phyloP scores from a whole-genome alignment of 495 filamentous ascomycete genomes.

The Aspergillus egyptiacus region DNA sequence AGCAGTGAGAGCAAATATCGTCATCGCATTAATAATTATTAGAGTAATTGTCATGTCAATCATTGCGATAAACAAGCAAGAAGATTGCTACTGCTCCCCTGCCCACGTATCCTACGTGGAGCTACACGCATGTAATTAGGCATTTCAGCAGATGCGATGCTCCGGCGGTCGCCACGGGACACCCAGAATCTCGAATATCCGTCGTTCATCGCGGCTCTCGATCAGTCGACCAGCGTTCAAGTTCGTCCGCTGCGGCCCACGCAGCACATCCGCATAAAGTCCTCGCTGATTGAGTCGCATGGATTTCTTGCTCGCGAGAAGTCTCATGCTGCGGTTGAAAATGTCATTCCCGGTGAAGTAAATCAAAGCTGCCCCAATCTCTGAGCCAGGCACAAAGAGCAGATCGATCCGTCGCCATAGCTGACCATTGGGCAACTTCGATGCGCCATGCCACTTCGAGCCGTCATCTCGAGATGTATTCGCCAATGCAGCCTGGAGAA shows the following conservation, averaged over 20 bases:
- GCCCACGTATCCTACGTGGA: too few species aligned
- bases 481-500: slow-evolving; percentile 53
- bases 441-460: slow-evolving; percentile 89
- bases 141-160: slow-evolving; percentile 65
- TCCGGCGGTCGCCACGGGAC: slow-evolving; percentile 83
- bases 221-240: slow-evolving; percentile 68
- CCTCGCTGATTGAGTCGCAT: slow-evolving; percentile 86
- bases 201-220: slow-evolving; percentile 71
- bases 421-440: slow-evolving; percentile 48
- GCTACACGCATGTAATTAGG: background rate
- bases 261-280: slow-evolving; percentile 67
- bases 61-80: too few species aligned
- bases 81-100: background rate
- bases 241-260: slow-evolving; percentile 53
- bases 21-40: too few species aligned
- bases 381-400: slow-evolving; percentile 71
- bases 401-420: slow-evolving; percentile 84
- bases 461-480: slow-evolving; percentile 37
- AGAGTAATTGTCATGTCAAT: too few species aligned
- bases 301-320: slow-evolving; percentile 76
- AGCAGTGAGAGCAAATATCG: too few species aligned
- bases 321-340: slow-evolving; percentile 84
- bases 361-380: slow-evolving; percentile 83
- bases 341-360: slow-evolving; percentile 98
- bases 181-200: slow-evolving; percentile 79